Evolutionary conservation across 257 asterid genomes (phyloP), one percentile per base, ranked within the genome.

Genomic region (Plantago elongata): DNA sequence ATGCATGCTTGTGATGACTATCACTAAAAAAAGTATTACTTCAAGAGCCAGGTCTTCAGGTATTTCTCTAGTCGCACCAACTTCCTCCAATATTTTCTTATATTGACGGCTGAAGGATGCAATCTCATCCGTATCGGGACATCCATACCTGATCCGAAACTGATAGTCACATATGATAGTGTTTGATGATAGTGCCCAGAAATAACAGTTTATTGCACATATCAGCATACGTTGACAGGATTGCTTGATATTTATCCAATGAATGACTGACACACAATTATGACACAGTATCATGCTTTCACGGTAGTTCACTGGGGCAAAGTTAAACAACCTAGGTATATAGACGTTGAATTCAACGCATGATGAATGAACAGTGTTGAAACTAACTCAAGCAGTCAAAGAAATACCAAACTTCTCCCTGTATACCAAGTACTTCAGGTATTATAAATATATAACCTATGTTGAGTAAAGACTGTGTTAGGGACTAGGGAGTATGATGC

Each of bases 31-130:
- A 27, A 54, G 29, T 17, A 65, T 70, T 92, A 92, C 98, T 71
- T 86, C 94, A 77, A 92, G 77, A 45, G 89, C 97, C 79, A 92
- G 80, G 74, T 89, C 95, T 15, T 81, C 85, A 6, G 96, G 96
- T 76, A 92, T 75, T 74, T 86, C 90, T 70, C 90, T 95, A 5
- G 61, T 60, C 43, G 86, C 86, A 52, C 97, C 95, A 22, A 77
- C 69, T 78, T 83, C 91, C 46, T 92, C 99, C 74, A 92, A 66
- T 57, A 45, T 79, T 68, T 75, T 60, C 87, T 83, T 84, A 64
- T 78, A 92, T 45, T 68, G 64, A 64, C 84, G 95, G 69, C 84
- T 77, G 83, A 86, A 89, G 57, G 81, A 72, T 73, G 84, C 94
- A 4, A 92, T 80, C 59, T 84, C 95, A 42, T 86, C 97, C 76